These are phyloP conservation scores for Komagataella ulmi DNA, from an alignment of 805 yeast species.

Conservation along the genomic window DNA sequence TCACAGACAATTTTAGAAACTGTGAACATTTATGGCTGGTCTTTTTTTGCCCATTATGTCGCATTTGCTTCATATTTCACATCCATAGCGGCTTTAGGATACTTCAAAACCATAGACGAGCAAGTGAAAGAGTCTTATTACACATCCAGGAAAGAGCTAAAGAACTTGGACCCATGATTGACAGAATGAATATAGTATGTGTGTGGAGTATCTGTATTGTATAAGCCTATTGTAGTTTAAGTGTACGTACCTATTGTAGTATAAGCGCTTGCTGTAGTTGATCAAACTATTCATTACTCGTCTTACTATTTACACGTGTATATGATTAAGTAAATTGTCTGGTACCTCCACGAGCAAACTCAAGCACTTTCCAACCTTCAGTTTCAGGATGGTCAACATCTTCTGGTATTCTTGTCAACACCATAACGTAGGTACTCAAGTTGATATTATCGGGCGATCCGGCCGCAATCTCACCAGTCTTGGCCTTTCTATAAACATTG, in stretches of 20 bases:
- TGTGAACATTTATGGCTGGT: not conserved
- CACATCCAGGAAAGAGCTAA: not conserved
- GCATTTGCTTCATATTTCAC: not conserved
- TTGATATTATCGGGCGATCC: conserved; percentile 91
- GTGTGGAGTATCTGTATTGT: not conserved
- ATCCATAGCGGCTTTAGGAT: not conserved
- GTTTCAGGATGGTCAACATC: conserved; percentile 83
- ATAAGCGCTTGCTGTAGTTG: not conserved
- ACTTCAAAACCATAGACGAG: not conserved
- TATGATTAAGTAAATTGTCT: conserved; percentile 52
- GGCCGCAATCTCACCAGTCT: conserved; percentile 90
- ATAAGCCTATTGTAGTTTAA: too few relatives aligned
- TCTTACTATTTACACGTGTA: not conserved
- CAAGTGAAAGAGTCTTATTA: not conserved
- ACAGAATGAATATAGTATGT: not conserved
- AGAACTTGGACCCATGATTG: not conserved
- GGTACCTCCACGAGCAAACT: conserved; percentile 88
- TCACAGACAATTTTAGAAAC: not conserved
- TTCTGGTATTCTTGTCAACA: conserved; percentile 84
- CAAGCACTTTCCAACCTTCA: conserved; percentile 94
- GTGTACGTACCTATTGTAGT: too few relatives aligned
- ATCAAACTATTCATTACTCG: not conserved
- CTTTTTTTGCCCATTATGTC: not conserved
- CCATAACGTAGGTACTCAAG: conserved; percentile 93
- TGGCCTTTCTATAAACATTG: conserved; percentile 74